Base-by-base conservation (phyloP, 768 basidiomycete genomes). In the Lactarius indigo region DNA sequence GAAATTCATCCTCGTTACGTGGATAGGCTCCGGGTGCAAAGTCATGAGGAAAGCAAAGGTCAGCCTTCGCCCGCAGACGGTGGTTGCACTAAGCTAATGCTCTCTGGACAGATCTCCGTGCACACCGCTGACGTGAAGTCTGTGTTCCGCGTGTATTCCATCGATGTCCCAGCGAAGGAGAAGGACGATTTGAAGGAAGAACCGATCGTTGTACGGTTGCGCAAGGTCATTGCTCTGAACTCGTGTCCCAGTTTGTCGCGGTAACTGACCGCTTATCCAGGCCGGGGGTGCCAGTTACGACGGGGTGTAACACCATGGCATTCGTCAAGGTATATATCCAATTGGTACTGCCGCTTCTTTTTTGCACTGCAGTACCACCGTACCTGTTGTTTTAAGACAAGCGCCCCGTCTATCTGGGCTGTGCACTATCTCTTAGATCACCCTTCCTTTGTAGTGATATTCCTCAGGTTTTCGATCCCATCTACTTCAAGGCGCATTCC, bases 1-100 rank as follows among this genome's bases (percentile, higher is more conserved):
- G 82, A 97, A 96, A 83, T 92, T 93, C 79, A 85, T 91, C 71
- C 84, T 93, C 73, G 82, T 93, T 81, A 83, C 86, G 55, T 93
- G 91, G 91, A 94, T 93, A 78, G 92, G 92, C 54, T 79, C 84
- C 23, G 77, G 79, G 50, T 91, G 92, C 78, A 94, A 93, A 79
- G 84, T 95, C 69, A 94, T 96, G 94, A 84, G 95, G 68, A 90
- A 88, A 79, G 95, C 89, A 52, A 96, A 94, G 87, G 91, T 92
- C 64, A 70, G 83, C 39, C 33, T 50, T 72, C 59, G 37, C 57
- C 47, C 59, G 37, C 37, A 13, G 37, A 15, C 5, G 15, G 13
- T 5, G 37, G 37, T 39, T 39, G 37, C 15, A 15, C 15, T 39
- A 17, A 10, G 15, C 12, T 71, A 63, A 67, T 28, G 9, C 69